These are phyloP conservation scores for Bipolaris gigantea DNA, from an alignment of 2,329 filamentous ascomycete species.

Conservation along the genomic window DNA sequence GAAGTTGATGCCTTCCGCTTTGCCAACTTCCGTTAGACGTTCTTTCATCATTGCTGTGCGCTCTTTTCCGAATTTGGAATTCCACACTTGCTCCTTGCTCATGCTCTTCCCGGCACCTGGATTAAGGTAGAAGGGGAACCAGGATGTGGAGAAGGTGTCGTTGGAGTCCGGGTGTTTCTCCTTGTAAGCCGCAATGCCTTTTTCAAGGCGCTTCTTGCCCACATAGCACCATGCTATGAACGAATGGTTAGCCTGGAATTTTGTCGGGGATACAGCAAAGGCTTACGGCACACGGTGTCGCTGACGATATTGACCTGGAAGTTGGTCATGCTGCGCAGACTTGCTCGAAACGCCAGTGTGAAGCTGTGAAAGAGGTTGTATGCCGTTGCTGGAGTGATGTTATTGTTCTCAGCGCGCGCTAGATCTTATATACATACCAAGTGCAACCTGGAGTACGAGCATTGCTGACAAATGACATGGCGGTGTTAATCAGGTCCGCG, in stretches of 20 bases:
- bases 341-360: conserved; percentile 42
- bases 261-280: not conserved
- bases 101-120: conserved; percentile 61
- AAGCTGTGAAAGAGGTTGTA: conserved; percentile 6
- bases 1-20: conserved; percentile 71
- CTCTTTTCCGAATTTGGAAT: conserved; percentile 65
- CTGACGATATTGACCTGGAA: conserved; percentile 74
- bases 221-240: conserved; percentile 63
- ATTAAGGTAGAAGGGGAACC: conserved; percentile 81
- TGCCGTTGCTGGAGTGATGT: conserved; percentile 3
- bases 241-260: conserved; percentile 5
- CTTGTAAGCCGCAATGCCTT: conserved; percentile 69
- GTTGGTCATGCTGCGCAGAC: conserved; percentile 49
- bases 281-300: conserved; percentile 77
- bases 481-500: not conserved
- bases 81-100: conserved; percentile 61
- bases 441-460: not conserved
- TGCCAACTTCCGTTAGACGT: conserved; percentile 61
- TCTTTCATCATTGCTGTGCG: conserved; percentile 60
- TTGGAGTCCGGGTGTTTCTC: conserved; percentile 60
- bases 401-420: not conserved
- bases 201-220: conserved; percentile 73
- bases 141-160: conserved; percentile 73
- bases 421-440: conserved; percentile 13
- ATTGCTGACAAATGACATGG: conserved; percentile 30